A percentile compares a stretch with the other conserved stretches of the same genome.
These are phyloP conservation scores for Tuber brumale DNA, from an alignment of 495 filamentous ascomycete genomes.

Conservation along the genomic window DNA sequence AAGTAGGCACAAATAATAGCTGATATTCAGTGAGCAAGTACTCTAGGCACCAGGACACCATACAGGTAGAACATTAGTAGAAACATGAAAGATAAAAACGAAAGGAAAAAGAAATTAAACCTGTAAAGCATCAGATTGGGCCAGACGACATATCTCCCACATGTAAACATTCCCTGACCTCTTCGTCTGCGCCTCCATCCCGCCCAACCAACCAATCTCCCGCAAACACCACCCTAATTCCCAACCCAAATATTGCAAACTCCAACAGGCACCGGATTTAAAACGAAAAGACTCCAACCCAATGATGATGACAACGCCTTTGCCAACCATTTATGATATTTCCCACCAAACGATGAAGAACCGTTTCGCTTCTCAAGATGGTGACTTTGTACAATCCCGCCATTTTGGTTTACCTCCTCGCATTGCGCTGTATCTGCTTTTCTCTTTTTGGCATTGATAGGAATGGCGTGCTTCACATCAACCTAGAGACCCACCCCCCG, in stretches of 20 bases:
- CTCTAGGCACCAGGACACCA: neutral
- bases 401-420: neutral
- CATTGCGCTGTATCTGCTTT: neutral
- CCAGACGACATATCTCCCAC: neutral
- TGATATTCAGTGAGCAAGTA: neutral
- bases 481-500: neutral
- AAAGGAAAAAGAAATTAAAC: neutral
- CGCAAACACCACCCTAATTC: neutral
- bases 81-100: neutral
- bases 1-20: neutral
- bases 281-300: neutral
- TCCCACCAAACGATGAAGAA: neutral
- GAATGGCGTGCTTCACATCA: neutral
- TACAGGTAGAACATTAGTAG: neutral
- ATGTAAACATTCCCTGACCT: neutral
- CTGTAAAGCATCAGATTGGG: neutral
- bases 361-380: neutral
- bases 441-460: neutral
- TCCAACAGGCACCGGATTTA: neutral
- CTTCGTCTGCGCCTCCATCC: neutral
- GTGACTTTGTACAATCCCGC: neutral
- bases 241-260: neutral
- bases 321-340: constrained; percentile 1
- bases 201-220: neutral
- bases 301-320: neutral